These are phyloP conservation scores for Fusarium abutilonis DNA, from an alignment of 2,329 filamentous ascomycete genomes.

Conservation along the genomic window DNA sequence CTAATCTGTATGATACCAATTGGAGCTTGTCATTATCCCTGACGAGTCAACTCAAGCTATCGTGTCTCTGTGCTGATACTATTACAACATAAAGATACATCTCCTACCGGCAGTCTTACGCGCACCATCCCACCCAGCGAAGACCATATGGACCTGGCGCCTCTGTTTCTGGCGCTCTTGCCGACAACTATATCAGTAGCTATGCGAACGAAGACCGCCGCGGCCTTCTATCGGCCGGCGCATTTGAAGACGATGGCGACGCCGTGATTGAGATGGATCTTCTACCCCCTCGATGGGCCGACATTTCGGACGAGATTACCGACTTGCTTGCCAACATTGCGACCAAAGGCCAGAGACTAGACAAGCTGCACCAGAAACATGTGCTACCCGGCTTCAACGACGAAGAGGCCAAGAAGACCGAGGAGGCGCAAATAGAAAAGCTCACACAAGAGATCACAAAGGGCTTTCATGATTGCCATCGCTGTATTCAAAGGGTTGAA, in stretches of 20 bases:
- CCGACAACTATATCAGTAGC: slow-evolving; percentile 65
- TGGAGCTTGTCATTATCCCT: slow-evolving; percentile 18
- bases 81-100: slow-evolving; percentile 75
- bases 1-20: slow-evolving; percentile 78
- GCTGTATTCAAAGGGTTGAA: slow-evolving; percentile 87
- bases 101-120: slow-evolving; percentile 98
- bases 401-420: slow-evolving; percentile 84
- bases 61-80: slow-evolving; percentile 14
- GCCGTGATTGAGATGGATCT: slow-evolving; percentile 98
- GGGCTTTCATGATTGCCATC: slow-evolving; percentile 89
- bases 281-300: slow-evolving; percentile 93
- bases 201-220: slow-evolving; percentile 66
- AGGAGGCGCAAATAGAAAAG: slow-evolving; percentile 89
- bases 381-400: slow-evolving; percentile 97
- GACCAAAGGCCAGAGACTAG: slow-evolving; percentile 82
- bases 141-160: slow-evolving; percentile 68
- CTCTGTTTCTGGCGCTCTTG: slow-evolving; percentile 65
- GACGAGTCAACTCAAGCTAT: slow-evolving; percentile 1
- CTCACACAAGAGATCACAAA: slow-evolving; percentile 91
- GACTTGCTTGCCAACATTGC: slow-evolving; percentile 84
- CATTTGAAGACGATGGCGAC: slow-evolving; percentile 87
- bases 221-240: slow-evolving; percentile 83
- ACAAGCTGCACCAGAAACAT: slow-evolving; percentile 96
- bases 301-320: slow-evolving; percentile 91
- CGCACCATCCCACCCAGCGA: slow-evolving; percentile 91